Evolutionary conservation across 2,329 filamentous ascomycete genomes (phyloP).

Genomic region (Pseudogymnoascus sp.): DNA sequence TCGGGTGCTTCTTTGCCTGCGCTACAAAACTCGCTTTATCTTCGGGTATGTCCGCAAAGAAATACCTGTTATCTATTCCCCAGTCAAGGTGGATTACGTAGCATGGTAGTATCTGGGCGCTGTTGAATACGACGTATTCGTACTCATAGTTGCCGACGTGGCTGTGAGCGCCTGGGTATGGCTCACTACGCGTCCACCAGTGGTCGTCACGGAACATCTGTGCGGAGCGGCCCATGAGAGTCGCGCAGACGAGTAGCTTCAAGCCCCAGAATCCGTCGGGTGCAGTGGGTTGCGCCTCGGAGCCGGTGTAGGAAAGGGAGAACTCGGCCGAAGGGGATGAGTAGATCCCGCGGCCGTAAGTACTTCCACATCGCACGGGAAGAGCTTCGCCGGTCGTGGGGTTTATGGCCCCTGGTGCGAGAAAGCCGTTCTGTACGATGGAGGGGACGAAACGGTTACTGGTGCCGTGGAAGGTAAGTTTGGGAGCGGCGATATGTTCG

Average conservation of each 20-base stretch:
- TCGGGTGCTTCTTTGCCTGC: slow-evolving; percentile 16
- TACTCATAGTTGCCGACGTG: slow-evolving; percentile 32
- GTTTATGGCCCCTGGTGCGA: slow-evolving; percentile 30
- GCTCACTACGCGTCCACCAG: slow-evolving; percentile 22
- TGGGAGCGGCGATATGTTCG: slow-evolving; percentile 30
- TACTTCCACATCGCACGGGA: slow-evolving; percentile 30
- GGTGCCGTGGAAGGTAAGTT: slow-evolving; percentile 36
- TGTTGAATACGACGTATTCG: slow-evolving; percentile 39
- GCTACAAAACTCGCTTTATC: slow-evolving; percentile 13
- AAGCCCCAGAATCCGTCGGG: slow-evolving; percentile 30
- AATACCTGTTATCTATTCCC: slow-evolving; percentile 27
- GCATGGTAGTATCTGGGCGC: slow-evolving; percentile 36
- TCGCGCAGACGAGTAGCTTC: slow-evolving; percentile 39
- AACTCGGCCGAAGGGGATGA: slow-evolving; percentile 35
- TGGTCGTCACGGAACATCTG: slow-evolving; percentile 25
- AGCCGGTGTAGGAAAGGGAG: slow-evolving; percentile 31
- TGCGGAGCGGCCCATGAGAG: slow-evolving; percentile 36
- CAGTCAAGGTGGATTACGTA: slow-evolving; percentile 40
- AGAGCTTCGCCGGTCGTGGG: slow-evolving; percentile 24
- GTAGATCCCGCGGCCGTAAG: slow-evolving; percentile 38
- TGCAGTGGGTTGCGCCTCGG: slow-evolving; percentile 25
- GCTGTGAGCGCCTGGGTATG: slow-evolving; percentile 29
- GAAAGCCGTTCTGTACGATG: slow-evolving; percentile 38
- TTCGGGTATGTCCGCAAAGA: slow-evolving; percentile 20
- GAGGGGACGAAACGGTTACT: slow-evolving; percentile 30